Conservation (phyloP, 2,329 filamentous ascomycete genomes). For the Dichotomopilus funicola region DNA sequence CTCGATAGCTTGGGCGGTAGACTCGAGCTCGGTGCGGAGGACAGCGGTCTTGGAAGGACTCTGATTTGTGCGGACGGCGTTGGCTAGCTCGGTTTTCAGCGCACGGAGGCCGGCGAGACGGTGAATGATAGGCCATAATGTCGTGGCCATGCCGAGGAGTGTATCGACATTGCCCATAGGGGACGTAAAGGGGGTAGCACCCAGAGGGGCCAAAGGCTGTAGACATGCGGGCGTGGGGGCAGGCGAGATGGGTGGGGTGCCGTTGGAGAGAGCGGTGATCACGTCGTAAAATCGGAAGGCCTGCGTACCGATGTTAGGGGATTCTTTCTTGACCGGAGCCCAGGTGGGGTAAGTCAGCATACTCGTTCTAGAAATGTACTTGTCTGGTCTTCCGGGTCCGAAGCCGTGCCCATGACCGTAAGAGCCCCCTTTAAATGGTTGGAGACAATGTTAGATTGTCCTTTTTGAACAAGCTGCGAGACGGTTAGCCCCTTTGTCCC, state of each 20-base stretch:
- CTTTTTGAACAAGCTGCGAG: slow-evolving; percentile 52
- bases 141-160: slow-evolving; percentile 55
- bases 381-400: slow-evolving; percentile 42
- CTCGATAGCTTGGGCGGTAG: slow-evolving; percentile 49
- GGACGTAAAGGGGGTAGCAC: slow-evolving; percentile 36
- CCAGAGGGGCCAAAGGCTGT: slow-evolving; percentile 41
- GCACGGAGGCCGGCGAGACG: slow-evolving; percentile 50
- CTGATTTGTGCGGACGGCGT: slow-evolving; percentile 37
- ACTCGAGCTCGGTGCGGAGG: slow-evolving; percentile 44
- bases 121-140: slow-evolving; percentile 58
- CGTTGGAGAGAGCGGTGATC: slow-evolving; percentile 55
- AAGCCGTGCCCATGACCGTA: slow-evolving; percentile 50
- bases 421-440: slow-evolving; percentile 56
- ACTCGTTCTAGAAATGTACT: slow-evolving; percentile 54
- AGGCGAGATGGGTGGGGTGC: slow-evolving; percentile 49
- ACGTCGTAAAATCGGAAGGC: slow-evolving; percentile 62
- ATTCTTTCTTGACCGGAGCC: too few species aligned
- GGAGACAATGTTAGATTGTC: slow-evolving; percentile 53
- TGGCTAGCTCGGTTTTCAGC: slow-evolving; percentile 46
- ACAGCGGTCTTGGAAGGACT: slow-evolving; percentile 38
- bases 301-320: slow-evolving; percentile 29
- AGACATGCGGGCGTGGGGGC: slow-evolving; percentile 42
- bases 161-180: slow-evolving; percentile 50
- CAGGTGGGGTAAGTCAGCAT: slow-evolving; percentile 15
- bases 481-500: not conserved